Percentiles rank a stretch among this genome's conserved stretches.
Conservation (phyloP, 2,329 filamentous ascomycete species). For the Phialophora chinensis region DNA sequence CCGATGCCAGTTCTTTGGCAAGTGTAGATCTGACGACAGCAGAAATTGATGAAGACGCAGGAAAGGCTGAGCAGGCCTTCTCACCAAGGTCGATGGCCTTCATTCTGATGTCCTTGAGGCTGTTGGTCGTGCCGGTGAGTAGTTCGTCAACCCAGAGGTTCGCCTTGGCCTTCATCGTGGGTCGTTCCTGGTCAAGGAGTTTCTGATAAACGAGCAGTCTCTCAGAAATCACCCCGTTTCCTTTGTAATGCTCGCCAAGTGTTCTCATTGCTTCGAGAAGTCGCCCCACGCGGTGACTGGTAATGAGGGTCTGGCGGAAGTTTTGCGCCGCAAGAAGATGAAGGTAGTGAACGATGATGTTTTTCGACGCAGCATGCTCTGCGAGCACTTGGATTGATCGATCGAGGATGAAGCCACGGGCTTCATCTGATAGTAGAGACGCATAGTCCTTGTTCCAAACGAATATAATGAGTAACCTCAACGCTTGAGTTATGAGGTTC, state of each 20-base stretch:
- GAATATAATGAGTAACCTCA: slow-evolving; percentile 78
- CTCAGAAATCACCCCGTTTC: slow-evolving; percentile 79
- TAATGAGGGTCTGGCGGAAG: slow-evolving; percentile 69
- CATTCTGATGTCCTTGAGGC: slow-evolving; percentile 73
- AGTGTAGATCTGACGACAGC: slow-evolving; percentile 65
- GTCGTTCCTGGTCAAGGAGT: slow-evolving; percentile 72
- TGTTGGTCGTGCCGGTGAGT: slow-evolving; percentile 80
- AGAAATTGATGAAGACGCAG: slow-evolving; percentile 70
- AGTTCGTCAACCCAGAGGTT: slow-evolving; percentile 82
- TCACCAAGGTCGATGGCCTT: slow-evolving; percentile 77
- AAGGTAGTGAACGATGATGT: slow-evolving; percentile 78
- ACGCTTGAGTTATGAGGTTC: slow-evolving; percentile 75
- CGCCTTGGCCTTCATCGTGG: slow-evolving; percentile 71
- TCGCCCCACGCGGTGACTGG: slow-evolving; percentile 63
- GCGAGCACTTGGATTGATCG: slow-evolving; percentile 76
- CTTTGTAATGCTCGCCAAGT: slow-evolving; percentile 74
- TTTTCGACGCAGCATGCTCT: slow-evolving; percentile 72
- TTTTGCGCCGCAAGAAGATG: slow-evolving; percentile 80
- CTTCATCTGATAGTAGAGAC: slow-evolving; percentile 74
- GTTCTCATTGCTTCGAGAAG: slow-evolving; percentile 73
- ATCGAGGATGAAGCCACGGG: slow-evolving; percentile 79
- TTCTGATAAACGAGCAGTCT: slow-evolving; percentile 80
- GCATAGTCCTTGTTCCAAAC: slow-evolving; percentile 75
- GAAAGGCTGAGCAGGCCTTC: slow-evolving; percentile 71
- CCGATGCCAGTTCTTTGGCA: slow-evolving; percentile 57